phyloP scores from a whole-genome alignment of 2,329 filamentous ascomycete species.

The Colletotrichum destructivum region DNA sequence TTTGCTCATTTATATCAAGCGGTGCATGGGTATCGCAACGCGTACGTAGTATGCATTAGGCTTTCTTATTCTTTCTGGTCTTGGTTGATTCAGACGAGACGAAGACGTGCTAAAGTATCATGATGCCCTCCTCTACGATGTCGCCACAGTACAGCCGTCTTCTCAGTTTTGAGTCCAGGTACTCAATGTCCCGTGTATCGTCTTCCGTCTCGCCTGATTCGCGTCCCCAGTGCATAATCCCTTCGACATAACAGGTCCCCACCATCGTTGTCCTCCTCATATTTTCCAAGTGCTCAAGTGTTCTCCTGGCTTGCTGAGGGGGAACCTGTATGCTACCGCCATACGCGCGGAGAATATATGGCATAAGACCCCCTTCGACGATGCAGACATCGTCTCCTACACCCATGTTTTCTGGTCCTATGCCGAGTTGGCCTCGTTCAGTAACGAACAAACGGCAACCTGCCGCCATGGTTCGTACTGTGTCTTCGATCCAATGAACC shows the following conservation, averaged over 20 bases:
- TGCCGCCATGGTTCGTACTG: background rate
- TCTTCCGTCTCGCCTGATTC: background rate
- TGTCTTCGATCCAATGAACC: constrained; percentile 9
- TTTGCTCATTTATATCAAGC: background rate
- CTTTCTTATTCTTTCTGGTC: background rate
- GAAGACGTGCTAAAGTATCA: background rate
- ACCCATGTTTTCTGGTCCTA: constrained; percentile 13
- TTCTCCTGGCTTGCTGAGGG: background rate
- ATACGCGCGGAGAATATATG: background rate
- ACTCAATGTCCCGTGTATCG: background rate
- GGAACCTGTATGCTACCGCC: background rate
- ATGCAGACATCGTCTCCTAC: background rate
- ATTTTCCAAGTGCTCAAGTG: background rate
- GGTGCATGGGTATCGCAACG: background rate
- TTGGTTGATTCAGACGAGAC: background rate
- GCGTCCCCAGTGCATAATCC: constrained; percentile 25
- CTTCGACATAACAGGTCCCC: constrained; percentile 28
- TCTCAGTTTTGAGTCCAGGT: constrained; percentile 3
- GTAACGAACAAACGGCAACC: constrained; percentile 25
- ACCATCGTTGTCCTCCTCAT: background rate
- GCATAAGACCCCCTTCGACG: constrained; percentile 31
- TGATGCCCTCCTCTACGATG: background rate
- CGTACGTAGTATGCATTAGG: background rate
- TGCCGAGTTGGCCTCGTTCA: background rate
- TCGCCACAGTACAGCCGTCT: background rate